A percentile compares a stretch with the other conserved stretches of the same genome.
phyloP scores from a whole-genome alignment of 2,329 filamentous ascomycete species.

The Fusarium stilboides region DNA sequence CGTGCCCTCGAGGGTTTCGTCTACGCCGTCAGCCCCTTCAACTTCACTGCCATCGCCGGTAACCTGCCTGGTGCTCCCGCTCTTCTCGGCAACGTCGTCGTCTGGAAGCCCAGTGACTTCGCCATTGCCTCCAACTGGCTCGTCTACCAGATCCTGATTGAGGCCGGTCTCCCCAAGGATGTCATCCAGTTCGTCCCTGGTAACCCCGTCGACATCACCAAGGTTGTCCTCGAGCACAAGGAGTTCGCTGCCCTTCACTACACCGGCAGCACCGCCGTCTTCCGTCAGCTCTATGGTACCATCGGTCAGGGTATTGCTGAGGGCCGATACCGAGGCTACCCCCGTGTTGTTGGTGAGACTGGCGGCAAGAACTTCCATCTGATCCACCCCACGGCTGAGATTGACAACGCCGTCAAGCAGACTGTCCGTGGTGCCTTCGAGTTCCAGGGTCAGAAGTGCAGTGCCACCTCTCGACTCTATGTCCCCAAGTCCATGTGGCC shows the following conservation, averaged over 20 bases:
- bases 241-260: conserved; percentile 95
- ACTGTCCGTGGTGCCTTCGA: conserved; percentile 91
- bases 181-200: conserved; percentile 96
- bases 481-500: conserved; percentile 82
- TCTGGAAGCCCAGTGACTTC: conserved; percentile 96
- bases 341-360: conserved; percentile 90
- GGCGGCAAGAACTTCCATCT: conserved; percentile 96
- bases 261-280: conserved; percentile 92
- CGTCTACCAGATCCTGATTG: conserved; percentile 89
- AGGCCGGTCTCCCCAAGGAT: conserved; percentile 89
- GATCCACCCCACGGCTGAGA: conserved; percentile 81
- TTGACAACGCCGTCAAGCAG: conserved; percentile 84
- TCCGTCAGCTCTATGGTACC: conserved; percentile 88
- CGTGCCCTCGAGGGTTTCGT: conserved; percentile 94
- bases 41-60: conserved; percentile 95
- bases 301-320: conserved; percentile 87
- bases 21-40: conserved; percentile 94
- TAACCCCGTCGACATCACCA: conserved; percentile 86
- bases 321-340: conserved; percentile 87
- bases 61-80: conserved; percentile 89
- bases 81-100: conserved; percentile 91
- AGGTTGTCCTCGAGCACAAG: conserved; percentile 80
- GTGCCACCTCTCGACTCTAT: conserved; percentile 85
- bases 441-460: conserved; percentile 94
- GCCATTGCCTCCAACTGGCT: conserved; percentile 94